Conservation (phyloP, 805 yeast genomes). For the Candida rishiriensis region DNA sequence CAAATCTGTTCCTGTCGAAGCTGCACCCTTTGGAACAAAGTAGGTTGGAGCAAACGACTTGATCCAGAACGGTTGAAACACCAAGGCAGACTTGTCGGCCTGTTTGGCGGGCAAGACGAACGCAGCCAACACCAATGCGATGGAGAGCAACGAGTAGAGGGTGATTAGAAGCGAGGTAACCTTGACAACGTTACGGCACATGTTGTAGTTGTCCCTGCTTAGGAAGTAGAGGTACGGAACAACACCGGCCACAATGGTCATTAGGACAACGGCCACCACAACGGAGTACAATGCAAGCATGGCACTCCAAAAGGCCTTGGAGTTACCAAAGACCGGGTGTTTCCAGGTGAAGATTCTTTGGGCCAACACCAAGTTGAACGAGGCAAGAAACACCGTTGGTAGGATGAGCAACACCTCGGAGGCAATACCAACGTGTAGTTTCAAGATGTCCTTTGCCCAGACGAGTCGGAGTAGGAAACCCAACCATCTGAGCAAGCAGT, state of each 20-base stretch:
- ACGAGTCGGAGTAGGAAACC: slow-evolving; percentile 56
- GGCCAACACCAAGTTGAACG: slow-evolving; percentile 60
- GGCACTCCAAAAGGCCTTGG: slow-evolving; percentile 42
- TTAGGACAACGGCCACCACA: slow-evolving; percentile 55
- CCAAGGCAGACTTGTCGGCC: slow-evolving; percentile 42
- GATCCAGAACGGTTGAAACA: slow-evolving; percentile 78
- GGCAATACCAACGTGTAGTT: slow-evolving; percentile 47
- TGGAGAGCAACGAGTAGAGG: slow-evolving; percentile 51
- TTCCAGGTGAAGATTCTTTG: slow-evolving; percentile 74
- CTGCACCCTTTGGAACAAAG: slow-evolving; percentile 52
- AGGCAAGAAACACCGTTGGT: slow-evolving; percentile 54
- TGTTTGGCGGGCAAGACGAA: slow-evolving; percentile 52
- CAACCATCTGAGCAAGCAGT: slow-evolving; percentile 47
- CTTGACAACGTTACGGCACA: slow-evolving; percentile 51
- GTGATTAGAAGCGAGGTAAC: slow-evolving; percentile 45
- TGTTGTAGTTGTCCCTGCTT: slow-evolving; percentile 37
- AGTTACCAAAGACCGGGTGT: slow-evolving; percentile 66
- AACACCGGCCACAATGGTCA: slow-evolving; percentile 63
- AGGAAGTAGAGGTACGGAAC: slow-evolving; percentile 57
- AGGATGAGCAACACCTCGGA: slow-evolving; percentile 52
- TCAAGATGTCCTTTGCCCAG: slow-evolving; percentile 53
- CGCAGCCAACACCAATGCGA: slow-evolving; percentile 45
- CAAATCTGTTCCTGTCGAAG: slow-evolving; percentile 26
- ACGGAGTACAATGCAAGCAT: slow-evolving; percentile 49
- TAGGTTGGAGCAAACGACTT: slow-evolving; percentile 56